Conservation (phyloP, 2,329 filamentous ascomycete genomes). For the Aureobasidium leucospermi region DNA sequence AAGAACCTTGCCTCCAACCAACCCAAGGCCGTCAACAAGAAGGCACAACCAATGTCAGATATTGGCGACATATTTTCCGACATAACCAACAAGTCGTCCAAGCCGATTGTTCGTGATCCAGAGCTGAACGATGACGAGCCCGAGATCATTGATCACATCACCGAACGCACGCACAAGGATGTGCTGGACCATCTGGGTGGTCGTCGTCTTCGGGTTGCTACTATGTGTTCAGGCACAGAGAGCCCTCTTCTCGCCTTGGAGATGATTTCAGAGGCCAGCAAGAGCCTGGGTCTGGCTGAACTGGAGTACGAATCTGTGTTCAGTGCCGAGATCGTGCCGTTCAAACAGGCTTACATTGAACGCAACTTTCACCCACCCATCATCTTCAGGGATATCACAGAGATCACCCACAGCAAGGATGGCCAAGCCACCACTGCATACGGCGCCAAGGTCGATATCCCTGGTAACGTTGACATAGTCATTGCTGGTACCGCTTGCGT, state of each 20-base stretch:
- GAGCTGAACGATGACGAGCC: no score
- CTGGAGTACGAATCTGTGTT: conserved; percentile 34
- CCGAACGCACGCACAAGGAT: conserved; percentile 22
- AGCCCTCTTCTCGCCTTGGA: conserved; percentile 61
- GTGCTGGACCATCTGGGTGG: conserved; percentile 30
- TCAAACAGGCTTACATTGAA: conserved; percentile 43
- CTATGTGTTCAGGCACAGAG: conserved; percentile 74
- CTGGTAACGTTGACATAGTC: conserved; percentile 54
- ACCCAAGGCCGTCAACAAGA: conserved; percentile 22
- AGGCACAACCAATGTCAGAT: conserved; percentile 39
- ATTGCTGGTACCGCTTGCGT: conserved; percentile 70
- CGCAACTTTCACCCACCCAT: conserved; percentile 36
- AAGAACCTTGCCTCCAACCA: neutral
- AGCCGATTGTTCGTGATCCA: no score
- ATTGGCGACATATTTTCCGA: conserved; percentile 45
- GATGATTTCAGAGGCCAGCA: conserved; percentile 40
- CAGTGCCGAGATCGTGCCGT: conserved; percentile 39
- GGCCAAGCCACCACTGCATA: conserved; percentile 52
- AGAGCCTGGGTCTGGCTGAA: conserved; percentile 16
- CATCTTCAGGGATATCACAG: conserved; percentile 40
- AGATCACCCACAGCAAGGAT: conserved; percentile 26
- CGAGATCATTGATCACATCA: no score
- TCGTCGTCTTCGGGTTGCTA: conserved; percentile 50
- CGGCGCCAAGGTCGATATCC: conserved; percentile 52
- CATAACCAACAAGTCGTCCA: conserved; percentile 25